A percentile compares a stretch with the other conserved stretches of the same genome.
phyloP scores from a whole-genome alignment of 1,284 basidiomycete genomes.

The Rhodotorula sp. region DNA sequence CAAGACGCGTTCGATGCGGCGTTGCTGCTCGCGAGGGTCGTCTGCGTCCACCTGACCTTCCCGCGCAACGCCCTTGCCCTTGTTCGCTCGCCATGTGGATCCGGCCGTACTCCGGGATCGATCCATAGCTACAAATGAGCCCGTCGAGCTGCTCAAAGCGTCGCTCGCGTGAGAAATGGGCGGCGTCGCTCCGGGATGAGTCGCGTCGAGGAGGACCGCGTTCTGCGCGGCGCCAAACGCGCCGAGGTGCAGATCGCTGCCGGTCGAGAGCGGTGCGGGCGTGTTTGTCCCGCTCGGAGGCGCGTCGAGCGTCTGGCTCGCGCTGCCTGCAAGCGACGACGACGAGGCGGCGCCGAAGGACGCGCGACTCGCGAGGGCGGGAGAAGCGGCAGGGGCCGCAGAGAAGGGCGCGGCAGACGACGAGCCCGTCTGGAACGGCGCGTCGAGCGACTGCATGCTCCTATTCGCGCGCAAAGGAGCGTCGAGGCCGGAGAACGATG shows the following conservation, averaged over 20 bases:
- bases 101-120: background rate
- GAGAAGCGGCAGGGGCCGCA: background rate
- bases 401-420: background rate
- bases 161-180: background rate
- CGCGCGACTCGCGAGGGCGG: background rate
- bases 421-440: conserved; percentile 4
- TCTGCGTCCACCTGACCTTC: background rate
- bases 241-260: background rate
- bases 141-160: background rate
- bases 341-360: too few species aligned
- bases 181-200: background rate
- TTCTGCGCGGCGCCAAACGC: background rate
- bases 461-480: background rate
- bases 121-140: too few species aligned
- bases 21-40: conserved; percentile 11
- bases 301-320: too few species aligned
- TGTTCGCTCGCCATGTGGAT: background rate
- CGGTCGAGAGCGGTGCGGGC: background rate
- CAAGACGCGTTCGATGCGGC: conserved; percentile 32
- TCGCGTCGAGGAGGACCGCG: background rate
- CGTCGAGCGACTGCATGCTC: conserved; percentile 4
- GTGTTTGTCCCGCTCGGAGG: background rate
- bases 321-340: too few species aligned
- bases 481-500: background rate
- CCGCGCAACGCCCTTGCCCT: conserved; percentile 10